phyloP scores from a whole-genome alignment of 345 rosid genomes.

The Litchi chinensis region DNA sequence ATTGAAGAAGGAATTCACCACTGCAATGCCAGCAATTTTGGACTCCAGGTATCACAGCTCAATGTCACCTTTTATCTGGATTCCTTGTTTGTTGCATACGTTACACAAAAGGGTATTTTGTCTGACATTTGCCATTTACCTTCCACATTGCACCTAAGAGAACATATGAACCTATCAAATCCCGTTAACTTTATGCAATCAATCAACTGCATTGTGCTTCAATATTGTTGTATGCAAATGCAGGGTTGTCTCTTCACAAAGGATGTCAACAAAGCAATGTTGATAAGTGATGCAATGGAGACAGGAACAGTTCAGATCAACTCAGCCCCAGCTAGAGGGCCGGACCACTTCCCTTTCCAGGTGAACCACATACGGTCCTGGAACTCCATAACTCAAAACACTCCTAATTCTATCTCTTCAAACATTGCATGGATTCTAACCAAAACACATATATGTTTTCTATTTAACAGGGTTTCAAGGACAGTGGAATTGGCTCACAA shows the following conservation, averaged over 20 bases:
- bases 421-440: not conserved
- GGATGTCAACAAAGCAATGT: conserved; percentile 86
- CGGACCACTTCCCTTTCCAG: conserved; percentile 99
- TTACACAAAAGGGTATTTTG: too few species aligned
- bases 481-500: conserved; percentile 98
- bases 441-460: not conserved
- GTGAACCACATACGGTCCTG: conserved; percentile 31
- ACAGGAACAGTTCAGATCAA: conserved; percentile 98
- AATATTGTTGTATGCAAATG: conserved; percentile 11
- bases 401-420: too few species aligned
- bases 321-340: conserved; percentile 99
- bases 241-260: conserved; percentile 95
- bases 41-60: conserved; percentile 66
- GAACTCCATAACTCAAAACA: not conserved
- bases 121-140: too few species aligned
- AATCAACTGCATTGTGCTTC: not conserved
- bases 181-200: not conserved
- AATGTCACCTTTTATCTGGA: not conserved
- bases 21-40: conserved; percentile 99
- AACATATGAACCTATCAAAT: not conserved
- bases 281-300: conserved; percentile 98
- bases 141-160: not conserved
- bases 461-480: conserved; percentile 77
- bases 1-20: conserved; percentile 97
- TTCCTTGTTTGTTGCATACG: not conserved